phyloP scores from a whole-genome alignment of 805 yeast species.

The Lipomyces mesembrius region DNA sequence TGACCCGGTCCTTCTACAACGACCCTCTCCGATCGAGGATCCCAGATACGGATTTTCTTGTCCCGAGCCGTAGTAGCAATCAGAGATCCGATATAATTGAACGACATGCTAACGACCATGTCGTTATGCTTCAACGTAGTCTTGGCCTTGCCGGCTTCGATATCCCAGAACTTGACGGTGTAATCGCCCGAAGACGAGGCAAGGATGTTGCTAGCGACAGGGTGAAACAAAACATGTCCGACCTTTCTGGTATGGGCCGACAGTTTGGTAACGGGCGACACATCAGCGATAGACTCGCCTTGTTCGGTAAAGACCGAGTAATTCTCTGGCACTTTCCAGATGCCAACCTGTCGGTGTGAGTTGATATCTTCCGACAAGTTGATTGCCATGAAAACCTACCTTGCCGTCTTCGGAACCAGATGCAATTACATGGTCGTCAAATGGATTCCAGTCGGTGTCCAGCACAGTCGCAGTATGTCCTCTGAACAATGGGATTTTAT shows the following conservation, averaged over 20 bases:
- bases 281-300: constrained; percentile 63
- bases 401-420: constrained; percentile 85
- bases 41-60: constrained; percentile 89
- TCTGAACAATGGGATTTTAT: constrained; percentile 86
- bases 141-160: constrained; percentile 71
- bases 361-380: constrained; percentile 42
- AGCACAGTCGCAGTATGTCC: constrained; percentile 95
- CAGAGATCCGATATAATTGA: constrained; percentile 85
- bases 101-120: constrained; percentile 88
- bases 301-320: constrained; percentile 66
- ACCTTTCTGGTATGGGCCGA: constrained; percentile 87
- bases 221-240: constrained; percentile 89
- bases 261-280: constrained; percentile 70
- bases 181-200: constrained; percentile 92
- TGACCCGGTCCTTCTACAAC: constrained; percentile 88
- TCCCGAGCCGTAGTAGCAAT: constrained; percentile 91
- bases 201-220: constrained; percentile 81
- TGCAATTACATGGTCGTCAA: constrained; percentile 71
- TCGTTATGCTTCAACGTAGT: constrained; percentile 84
- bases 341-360: constrained; percentile 53
- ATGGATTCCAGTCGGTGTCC: constrained; percentile 96
- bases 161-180: constrained; percentile 88
- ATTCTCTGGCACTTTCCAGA: constrained; percentile 87
- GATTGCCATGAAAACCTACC: constrained; percentile 13
- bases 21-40: constrained; percentile 72